phyloP scores from a whole-genome alignment of 345 rosid genomes.

The Gossypium ekmanianum region DNA sequence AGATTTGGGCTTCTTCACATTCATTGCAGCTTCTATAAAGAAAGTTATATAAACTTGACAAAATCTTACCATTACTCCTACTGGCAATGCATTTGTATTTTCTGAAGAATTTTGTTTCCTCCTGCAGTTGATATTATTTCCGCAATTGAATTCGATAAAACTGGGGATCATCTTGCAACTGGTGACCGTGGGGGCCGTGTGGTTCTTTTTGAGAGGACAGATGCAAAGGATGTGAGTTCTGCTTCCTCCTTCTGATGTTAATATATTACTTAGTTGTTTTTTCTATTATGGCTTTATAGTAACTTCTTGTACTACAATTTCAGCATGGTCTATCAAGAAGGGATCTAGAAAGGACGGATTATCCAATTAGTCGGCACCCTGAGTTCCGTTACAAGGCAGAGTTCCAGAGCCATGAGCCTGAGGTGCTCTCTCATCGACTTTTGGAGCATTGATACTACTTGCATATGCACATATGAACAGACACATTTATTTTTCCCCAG shows the following conservation, averaged over 20 bases:
- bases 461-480: background rate
- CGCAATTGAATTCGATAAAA: slow-evolving; percentile 79
- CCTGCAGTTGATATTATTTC: slow-evolving; percentile 86
- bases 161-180: slow-evolving; percentile 84
- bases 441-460: background rate
- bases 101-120: slow-evolving; percentile 14
- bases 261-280: slow-evolving; percentile 10
- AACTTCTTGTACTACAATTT: slow-evolving; percentile 21
- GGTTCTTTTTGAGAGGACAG: slow-evolving; percentile 87
- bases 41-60: too few species aligned
- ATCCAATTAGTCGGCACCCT: slow-evolving; percentile 50
- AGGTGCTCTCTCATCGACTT: slow-evolving; percentile 41
- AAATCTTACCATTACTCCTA: too few species aligned
- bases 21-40: too few species aligned
- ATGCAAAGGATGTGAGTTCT: slow-evolving; percentile 57
- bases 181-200: slow-evolving; percentile 98
- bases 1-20: too few species aligned
- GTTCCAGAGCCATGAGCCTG: slow-evolving; percentile 95
- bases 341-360: slow-evolving; percentile 66
- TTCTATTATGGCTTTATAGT: slow-evolving; percentile 16
- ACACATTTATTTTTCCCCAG: too few species aligned
- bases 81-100: background rate
- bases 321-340: slow-evolving; percentile 63
- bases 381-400: slow-evolving; percentile 92
- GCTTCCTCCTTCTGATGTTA: slow-evolving; percentile 12